A percentile compares a stretch with the other conserved stretches of the same genome.
These are phyloP conservation scores for Bretschneidera sinensis DNA, from an alignment of 345 rosid genomes.

Conservation along the genomic window DNA sequence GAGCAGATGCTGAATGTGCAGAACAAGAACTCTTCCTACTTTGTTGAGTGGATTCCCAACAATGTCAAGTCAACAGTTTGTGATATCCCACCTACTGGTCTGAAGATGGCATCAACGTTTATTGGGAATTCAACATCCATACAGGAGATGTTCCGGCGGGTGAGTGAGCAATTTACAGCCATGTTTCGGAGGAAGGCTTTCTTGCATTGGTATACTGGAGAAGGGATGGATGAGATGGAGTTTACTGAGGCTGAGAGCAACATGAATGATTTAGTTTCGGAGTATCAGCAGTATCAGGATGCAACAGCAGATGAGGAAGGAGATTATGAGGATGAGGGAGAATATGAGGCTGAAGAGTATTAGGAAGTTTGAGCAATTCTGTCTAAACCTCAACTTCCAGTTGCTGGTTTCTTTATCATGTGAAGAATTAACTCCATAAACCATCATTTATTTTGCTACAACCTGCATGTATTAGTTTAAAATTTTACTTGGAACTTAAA, in stretches of 20 bases:
- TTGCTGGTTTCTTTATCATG: too few species aligned
- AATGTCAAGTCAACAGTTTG: conserved; percentile 75
- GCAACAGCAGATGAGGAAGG: conserved; percentile 72
- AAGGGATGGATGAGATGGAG: too few species aligned
- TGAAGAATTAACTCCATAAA: too few species aligned
- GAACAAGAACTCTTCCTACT: conserved; percentile 65
- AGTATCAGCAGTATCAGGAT: conserved; percentile 79
- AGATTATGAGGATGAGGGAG: conserved; percentile 47
- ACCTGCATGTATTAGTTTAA: too few species aligned
- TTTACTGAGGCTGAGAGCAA: too few species aligned
- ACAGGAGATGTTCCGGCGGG: conserved; percentile 76
- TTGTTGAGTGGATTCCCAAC: conserved; percentile 70
- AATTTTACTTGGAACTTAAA: too few species aligned
- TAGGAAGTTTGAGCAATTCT: too few species aligned
- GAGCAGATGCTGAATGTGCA: conserved; percentile 70
- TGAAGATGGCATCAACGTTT: too few species aligned
- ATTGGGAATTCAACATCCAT: conserved; percentile 69
- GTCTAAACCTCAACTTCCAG: conserved; percentile 17
- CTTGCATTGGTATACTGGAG: too few species aligned
- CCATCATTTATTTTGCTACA: too few species aligned
- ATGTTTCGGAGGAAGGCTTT: too few species aligned
- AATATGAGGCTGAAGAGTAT: conserved; percentile 32
- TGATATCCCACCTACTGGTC: conserved; percentile 67
- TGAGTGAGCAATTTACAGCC: conserved; percentile 68
- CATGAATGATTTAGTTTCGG: too few species aligned